Evolutionary conservation across 345 rosid species (phyloP).

Genomic region (Gossypium stocksii): DNA sequence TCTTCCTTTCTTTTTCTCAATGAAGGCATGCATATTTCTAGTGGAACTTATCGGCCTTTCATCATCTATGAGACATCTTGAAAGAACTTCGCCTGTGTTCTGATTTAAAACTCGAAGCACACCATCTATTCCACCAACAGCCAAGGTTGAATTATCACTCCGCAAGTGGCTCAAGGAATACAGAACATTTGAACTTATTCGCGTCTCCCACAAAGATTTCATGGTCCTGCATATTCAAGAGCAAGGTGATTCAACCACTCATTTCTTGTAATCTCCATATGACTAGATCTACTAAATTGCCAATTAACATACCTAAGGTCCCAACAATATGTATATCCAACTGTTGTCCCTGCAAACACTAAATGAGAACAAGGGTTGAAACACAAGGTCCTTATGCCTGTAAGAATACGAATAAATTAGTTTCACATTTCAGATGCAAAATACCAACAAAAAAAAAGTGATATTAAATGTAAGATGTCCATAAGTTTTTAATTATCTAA

Average conservation of each 20-base stretch:
- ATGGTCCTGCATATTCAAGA: conserved; percentile 45
- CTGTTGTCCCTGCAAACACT: conserved; percentile 72
- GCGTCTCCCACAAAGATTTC: conserved; percentile 65
- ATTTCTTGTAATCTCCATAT: background rate
- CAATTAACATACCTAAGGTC: conserved; percentile 62
- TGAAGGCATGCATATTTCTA: conserved; percentile 10
- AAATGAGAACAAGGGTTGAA: conserved; percentile 53
- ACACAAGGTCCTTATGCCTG: conserved; percentile 73
- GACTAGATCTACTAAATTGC: background rate
- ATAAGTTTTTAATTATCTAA: conserved; percentile 22
- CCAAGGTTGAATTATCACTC: conserved; percentile 47
- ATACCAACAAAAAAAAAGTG: background rate
- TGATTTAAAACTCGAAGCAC: conserved; percentile 68
- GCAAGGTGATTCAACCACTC: background rate
- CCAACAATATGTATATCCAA: conserved; percentile 76
- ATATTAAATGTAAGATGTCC: background rate
- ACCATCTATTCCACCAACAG: conserved; percentile 88
- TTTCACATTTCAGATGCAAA: conserved; percentile 3
- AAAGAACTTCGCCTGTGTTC: conserved; percentile 50
- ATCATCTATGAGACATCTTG: conserved; percentile 47
- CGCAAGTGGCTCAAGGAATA: conserved; percentile 63
- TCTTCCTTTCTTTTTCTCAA: conserved; percentile 47
- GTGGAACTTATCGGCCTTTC: conserved; percentile 23
- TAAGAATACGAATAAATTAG: conserved; percentile 16
- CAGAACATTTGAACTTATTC: conserved; percentile 70